These are phyloP conservation scores for Neurospora africana DNA, from an alignment of 495 filamentous ascomycete genomes.

Conservation along the genomic window DNA sequence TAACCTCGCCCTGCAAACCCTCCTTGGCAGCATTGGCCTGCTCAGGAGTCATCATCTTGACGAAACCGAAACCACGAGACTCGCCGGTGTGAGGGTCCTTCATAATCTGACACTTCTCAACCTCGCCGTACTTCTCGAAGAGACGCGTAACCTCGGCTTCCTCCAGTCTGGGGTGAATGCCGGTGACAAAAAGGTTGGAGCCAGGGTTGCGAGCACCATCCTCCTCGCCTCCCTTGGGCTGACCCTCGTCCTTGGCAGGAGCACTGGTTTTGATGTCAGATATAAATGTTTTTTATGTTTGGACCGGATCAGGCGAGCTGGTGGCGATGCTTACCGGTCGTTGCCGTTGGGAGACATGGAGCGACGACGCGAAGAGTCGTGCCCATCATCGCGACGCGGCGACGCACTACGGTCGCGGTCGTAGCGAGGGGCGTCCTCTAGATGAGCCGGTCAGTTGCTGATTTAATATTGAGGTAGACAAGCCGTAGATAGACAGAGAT, in stretches of 20 bases:
- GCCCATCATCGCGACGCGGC: conserved; percentile 65
- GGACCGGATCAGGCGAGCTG: conserved; percentile 21
- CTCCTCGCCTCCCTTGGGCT: conserved; percentile 50
- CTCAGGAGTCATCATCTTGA: conserved; percentile 93
- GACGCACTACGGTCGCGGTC: conserved; percentile 82
- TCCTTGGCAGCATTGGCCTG: conserved; percentile 96
- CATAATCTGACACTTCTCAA: conserved; percentile 99
- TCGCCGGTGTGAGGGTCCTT: conserved; percentile 95
- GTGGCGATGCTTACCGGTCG: conserved; percentile 57
- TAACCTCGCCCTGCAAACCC: conserved; percentile 85
- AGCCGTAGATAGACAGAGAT: background rate
- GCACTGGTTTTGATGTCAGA: conserved; percentile 14
- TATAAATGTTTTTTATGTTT: conserved; percentile 21
- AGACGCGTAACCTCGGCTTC: conserved; percentile 87
- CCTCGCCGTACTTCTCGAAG: conserved; percentile 96
- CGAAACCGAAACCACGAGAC: conserved; percentile 97
- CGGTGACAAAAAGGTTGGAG: conserved; percentile 98
- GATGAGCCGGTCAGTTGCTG: conserved; percentile 9
- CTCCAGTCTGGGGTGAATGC: conserved; percentile 87
- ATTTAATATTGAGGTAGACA: background rate
- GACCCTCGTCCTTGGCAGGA: conserved; percentile 22
- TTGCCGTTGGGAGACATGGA: conserved; percentile 63
- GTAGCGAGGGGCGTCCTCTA: conserved; percentile 69
- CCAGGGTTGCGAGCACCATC: conserved; percentile 80
- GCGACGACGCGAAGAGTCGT: conserved; percentile 57